A percentile compares a stretch with the other conserved stretches of the same genome.
phyloP scores from a whole-genome alignment of 495 filamentous ascomycete genomes.

The Lophium mytilinum region DNA sequence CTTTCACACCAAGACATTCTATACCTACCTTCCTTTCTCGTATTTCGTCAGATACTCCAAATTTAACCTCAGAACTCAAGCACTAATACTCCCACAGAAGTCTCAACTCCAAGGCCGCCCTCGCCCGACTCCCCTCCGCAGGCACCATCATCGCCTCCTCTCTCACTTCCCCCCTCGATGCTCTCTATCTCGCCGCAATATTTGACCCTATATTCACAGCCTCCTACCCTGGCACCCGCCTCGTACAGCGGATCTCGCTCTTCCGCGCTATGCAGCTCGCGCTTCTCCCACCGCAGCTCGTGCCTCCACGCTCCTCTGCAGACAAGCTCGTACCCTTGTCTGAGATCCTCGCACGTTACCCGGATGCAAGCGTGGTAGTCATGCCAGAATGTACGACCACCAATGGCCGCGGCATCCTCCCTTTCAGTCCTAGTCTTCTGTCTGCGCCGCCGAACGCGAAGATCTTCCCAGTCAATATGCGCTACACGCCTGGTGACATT shows the following conservation, averaged over 20 bases:
- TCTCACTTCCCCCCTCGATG: constrained; percentile 86
- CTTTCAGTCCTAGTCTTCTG: constrained; percentile 66
- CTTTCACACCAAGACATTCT: no score
- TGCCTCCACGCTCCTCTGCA: constrained; percentile 38
- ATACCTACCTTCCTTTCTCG: neutral
- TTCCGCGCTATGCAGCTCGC: constrained; percentile 65
- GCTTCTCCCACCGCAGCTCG: constrained; percentile 50
- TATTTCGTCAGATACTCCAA: constrained; percentile 39
- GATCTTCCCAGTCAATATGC: constrained; percentile 83
- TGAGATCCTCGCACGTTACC: constrained; percentile 57
- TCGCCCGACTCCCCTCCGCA: constrained; percentile 58
- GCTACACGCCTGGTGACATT: constrained; percentile 81
- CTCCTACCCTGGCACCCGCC: constrained; percentile 62
- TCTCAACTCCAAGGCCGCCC: constrained; percentile 13
- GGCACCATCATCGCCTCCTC: constrained; percentile 78
- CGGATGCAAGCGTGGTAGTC: constrained; percentile 65
- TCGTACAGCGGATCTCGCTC: constrained; percentile 69
- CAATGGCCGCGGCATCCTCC: constrained; percentile 85
- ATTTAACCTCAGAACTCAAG: neutral
- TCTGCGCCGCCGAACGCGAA: constrained; percentile 52
- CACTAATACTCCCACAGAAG: no score
- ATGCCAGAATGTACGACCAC: constrained; percentile 93
- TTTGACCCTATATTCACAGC: constrained; percentile 92
- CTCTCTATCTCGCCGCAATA: constrained; percentile 90
- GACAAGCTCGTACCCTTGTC: constrained; percentile 48